A percentile compares a stretch with the other conserved stretches of the same genome.
Conservation (phyloP, 2,329 filamentous ascomycete species). For the Ilyonectria sp. region DNA sequence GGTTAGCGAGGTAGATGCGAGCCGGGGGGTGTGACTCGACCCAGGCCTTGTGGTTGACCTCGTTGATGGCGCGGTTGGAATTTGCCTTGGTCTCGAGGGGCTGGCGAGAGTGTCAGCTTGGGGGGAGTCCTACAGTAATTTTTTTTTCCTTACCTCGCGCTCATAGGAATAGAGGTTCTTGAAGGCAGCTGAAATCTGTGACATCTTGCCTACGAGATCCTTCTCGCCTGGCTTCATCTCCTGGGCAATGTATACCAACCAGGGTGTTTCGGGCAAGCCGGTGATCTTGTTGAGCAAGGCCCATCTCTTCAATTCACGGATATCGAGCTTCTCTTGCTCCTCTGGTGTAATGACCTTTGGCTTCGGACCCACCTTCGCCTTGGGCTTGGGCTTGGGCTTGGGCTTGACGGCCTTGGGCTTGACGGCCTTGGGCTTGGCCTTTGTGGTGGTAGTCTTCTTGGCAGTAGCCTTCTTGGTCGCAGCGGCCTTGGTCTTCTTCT, state of each 20-base stretch:
- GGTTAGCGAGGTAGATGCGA: slow-evolving; percentile 63
- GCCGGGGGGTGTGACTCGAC: slow-evolving; percentile 59
- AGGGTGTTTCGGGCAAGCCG: slow-evolving; percentile 51
- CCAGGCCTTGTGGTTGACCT: slow-evolving; percentile 62
- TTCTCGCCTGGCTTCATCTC: slow-evolving; percentile 41
- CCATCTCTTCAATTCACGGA: slow-evolving; percentile 45
- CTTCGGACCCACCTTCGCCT: slow-evolving; percentile 49
- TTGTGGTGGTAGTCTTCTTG: slow-evolving; percentile 23
- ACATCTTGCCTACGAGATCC: slow-evolving; percentile 42
- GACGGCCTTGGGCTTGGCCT: slow-evolving; percentile 29
- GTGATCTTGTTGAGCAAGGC: slow-evolving; percentile 60
- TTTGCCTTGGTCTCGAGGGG: slow-evolving; percentile 51
- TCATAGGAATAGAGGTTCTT: slow-evolving; percentile 59
- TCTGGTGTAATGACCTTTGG: slow-evolving; percentile 55
- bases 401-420: slow-evolving; percentile 34
- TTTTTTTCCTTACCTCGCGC: slow-evolving; percentile 57
- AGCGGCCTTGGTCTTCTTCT: slow-evolving; percentile 41
- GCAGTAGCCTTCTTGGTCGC: slow-evolving; percentile 38
- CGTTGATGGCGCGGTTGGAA: slow-evolving; percentile 60
- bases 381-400: slow-evolving; percentile 48
- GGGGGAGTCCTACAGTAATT: neutral
- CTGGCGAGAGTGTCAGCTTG: slow-evolving; percentile 33
- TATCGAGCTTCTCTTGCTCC: slow-evolving; percentile 47
- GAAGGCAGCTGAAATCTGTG: slow-evolving; percentile 52
- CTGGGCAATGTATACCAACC: slow-evolving; percentile 57